Conservation (phyloP, 2,329 filamentous ascomycete genomes). For the Fusarium sp. region DNA sequence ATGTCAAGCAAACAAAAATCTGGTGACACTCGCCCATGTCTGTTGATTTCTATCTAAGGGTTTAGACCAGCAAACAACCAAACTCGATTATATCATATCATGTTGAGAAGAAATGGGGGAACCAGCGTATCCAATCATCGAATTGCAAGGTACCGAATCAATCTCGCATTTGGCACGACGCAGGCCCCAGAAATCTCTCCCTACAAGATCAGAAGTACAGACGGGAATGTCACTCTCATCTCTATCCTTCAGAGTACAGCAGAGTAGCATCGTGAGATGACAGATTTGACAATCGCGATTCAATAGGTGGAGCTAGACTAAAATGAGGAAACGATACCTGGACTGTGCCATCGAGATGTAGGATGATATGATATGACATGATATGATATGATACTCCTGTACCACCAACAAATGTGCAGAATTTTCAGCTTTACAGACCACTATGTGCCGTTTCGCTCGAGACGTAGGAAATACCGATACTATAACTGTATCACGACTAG, state of each 20-base stretch:
- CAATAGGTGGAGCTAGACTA: not conserved
- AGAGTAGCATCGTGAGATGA: not conserved
- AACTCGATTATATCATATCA: not conserved
- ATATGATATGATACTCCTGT: conserved; percentile 8
- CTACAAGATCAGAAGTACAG: not conserved
- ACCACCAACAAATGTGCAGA: not conserved
- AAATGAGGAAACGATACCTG: not conserved
- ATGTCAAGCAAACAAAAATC: not conserved
- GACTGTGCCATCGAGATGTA: not conserved
- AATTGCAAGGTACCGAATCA: not conserved
- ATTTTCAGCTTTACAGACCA: not conserved
- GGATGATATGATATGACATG: conserved; percentile 23
- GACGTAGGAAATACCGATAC: not conserved
- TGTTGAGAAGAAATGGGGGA: not conserved
- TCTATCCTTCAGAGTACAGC: not conserved
- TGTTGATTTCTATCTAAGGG: not conserved
- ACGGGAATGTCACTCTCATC: not conserved
- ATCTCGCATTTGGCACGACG: not conserved
- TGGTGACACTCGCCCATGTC: not conserved
- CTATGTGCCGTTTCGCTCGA: not conserved
- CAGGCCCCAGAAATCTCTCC: not conserved
- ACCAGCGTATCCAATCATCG: not conserved
- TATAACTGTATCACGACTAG: not conserved
- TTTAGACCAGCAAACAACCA: not conserved
- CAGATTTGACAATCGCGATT: not conserved